Evolutionary conservation across 106 monocot genomes (phyloP), one percentile per base, ranked within the genome.

Genomic region (Xerophyta viscosa): DNA sequence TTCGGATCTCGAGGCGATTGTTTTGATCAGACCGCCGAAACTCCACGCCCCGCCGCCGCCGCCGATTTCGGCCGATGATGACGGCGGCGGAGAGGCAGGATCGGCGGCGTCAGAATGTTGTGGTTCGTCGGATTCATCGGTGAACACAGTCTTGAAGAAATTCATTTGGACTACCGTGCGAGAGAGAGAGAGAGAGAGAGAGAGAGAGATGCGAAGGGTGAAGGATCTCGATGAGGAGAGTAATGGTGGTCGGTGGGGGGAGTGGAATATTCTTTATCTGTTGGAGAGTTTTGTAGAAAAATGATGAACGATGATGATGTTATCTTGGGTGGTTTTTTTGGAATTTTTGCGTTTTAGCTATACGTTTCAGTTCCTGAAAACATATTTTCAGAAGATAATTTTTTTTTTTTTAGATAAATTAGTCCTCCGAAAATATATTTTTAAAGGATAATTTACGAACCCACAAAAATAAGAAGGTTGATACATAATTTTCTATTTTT

Each of bases 101-200:
- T 31, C 28, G 19, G 45, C 45, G 45, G 45, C 4, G n/a, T 4
- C 8, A 13, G 46, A 47, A 47, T 29, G 27, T n/a, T 28, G 27
- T 7, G 13, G 21, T 21, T 66, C 50, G 17, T 78, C 78, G 6
- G 64, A 47, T 28, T 75, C 69, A 18, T 59, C 37, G n/a, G 74
- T 63, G 66, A 89, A 80, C 24, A 89, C 80, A 54, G 89, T 73
- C 44, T 77, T 79, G 70, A 83, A 84, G 83, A 89, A 89, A 66
- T 89, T 46, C 89, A 89, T 89, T 46, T 19, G 18, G 18, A 20
- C 8, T 46, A 18, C 4, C 4, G 6, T 44, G 6, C 43, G 46
- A 6, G 20, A 46, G 46, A 46, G 46, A 54, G 50, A 48, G 2
- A 43, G 27, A 46, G 3, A 20, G 18, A 20, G 20, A 20, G 18